Conservation (phyloP, 164 flowering plant genomes). For the Dillenia suffruticosa region DNA sequence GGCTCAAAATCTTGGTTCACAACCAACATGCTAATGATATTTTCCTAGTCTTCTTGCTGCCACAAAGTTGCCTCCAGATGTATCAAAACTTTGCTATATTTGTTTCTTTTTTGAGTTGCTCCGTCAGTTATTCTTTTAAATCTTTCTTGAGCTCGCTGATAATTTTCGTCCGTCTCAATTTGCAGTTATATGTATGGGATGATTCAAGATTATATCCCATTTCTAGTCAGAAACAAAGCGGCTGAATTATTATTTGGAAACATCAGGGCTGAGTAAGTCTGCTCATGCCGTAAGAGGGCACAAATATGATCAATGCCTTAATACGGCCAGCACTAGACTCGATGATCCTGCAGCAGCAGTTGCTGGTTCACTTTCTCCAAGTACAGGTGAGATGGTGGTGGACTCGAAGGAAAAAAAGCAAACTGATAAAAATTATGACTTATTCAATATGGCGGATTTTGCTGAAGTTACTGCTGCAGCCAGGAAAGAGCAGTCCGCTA, state of each 20-base stretch:
- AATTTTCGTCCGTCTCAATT: background rate
- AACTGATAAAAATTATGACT: conserved; percentile 19
- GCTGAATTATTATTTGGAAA: conserved; percentile 76
- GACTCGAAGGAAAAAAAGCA: conserved; percentile 5
- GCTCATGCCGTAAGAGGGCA: conserved; percentile 27
- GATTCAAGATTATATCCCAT: conserved; percentile 42
- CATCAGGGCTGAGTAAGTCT: conserved; percentile 57
- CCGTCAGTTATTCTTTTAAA: too few species aligned
- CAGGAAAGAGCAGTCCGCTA: conserved; percentile 54
- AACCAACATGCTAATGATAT: too few species aligned
- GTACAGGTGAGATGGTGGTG: conserved; percentile 11
- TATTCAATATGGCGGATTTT: conserved; percentile 56
- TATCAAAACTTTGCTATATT: too few species aligned
- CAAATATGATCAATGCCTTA: conserved; percentile 1
- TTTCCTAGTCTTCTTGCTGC: too few species aligned
- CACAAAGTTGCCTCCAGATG: too few species aligned
- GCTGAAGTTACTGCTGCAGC: conserved; percentile 45
- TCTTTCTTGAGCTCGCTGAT: too few species aligned
- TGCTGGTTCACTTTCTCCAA: conserved; percentile 4
- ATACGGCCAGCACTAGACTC: background rate
- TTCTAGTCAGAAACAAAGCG: conserved; percentile 57
- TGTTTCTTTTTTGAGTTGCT: too few species aligned
- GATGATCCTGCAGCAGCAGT: conserved; percentile 1
- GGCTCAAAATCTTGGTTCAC: too few species aligned
- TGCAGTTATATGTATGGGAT: conserved; percentile 81